phyloP scores from a whole-genome alignment of 2,329 filamentous ascomycete species.

The Sclerotinia subarctica region DNA sequence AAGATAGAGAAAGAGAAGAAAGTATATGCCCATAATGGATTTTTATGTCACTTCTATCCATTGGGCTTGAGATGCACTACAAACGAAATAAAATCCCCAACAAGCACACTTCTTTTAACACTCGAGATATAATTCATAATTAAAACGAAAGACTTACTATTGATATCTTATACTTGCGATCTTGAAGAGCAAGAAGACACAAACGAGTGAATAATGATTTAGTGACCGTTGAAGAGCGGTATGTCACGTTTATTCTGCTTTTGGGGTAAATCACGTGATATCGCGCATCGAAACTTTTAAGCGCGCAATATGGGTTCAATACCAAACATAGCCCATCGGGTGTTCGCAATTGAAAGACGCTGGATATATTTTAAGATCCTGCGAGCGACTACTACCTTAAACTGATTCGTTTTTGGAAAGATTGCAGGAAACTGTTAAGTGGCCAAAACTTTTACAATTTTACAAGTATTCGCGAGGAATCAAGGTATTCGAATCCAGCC shows the following conservation, averaged over 20 bases:
- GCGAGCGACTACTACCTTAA: not conserved
- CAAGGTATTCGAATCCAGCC: too few relatives aligned
- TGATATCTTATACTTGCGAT: rapidly evolving
- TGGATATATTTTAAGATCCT: not conserved
- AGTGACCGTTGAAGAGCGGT: not conserved
- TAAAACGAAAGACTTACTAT: not conserved
- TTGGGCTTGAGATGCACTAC: too few relatives aligned
- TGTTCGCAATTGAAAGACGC: not conserved
- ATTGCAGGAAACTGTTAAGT: not conserved
- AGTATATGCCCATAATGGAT: not conserved
- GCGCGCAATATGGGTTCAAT: not conserved
- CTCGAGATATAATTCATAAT: not conserved
- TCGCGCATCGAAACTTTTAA: too few relatives aligned
- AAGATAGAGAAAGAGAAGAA: not conserved
- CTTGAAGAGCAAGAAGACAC: not conserved
- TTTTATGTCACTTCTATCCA: not conserved
- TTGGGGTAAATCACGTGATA: not conserved
- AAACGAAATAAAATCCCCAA: not conserved
- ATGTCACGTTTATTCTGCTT: too few relatives aligned
- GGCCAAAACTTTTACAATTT: not conserved
- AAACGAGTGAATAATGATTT: not conserved
- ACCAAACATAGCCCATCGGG: not conserved
- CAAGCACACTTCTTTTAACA: not conserved
- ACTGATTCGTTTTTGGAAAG: not conserved
- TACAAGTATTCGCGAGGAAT: not conserved